phyloP scores from a whole-genome alignment of 495 filamentous ascomycete genomes.

The Sordaria brevicollis region DNA sequence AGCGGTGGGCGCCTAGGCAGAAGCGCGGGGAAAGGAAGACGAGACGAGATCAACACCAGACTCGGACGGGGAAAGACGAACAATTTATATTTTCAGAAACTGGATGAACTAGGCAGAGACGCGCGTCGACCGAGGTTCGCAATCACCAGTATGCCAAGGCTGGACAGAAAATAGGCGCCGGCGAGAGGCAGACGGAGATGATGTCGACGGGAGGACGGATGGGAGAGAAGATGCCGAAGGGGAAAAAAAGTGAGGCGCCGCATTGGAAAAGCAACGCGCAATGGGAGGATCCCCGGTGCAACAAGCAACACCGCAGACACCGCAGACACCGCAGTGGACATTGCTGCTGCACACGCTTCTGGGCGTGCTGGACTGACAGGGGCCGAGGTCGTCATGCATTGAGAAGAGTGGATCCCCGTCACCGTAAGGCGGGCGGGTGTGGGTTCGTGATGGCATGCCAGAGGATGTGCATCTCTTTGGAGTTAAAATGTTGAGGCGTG shows the following conservation, averaged over 20 bases:
- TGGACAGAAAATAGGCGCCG: background rate
- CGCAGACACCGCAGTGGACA: too few relatives aligned
- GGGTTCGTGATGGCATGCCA: background rate
- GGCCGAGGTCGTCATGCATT: background rate
- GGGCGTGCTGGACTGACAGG: background rate
- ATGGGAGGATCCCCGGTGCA: background rate
- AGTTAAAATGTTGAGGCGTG: background rate
- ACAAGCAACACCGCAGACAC: background rate
- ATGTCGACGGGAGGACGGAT: background rate
- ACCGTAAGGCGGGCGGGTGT: background rate
- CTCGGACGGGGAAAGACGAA: background rate
- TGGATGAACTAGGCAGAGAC: background rate
- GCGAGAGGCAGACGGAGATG: background rate
- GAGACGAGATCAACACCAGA: background rate
- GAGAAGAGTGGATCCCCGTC: background rate
- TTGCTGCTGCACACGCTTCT: background rate
- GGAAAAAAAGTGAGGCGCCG: conserved; percentile 11
- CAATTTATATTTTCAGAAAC: background rate
- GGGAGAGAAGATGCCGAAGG: background rate
- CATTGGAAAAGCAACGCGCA: conserved; percentile 1
- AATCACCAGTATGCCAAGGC: background rate
- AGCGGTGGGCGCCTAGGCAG: background rate
- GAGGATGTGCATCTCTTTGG: background rate
- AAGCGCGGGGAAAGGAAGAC: background rate
- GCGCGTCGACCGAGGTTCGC: background rate